Conservation (phyloP, 2,329 filamentous ascomycete genomes). For the Piedraia hortae region DNA sequence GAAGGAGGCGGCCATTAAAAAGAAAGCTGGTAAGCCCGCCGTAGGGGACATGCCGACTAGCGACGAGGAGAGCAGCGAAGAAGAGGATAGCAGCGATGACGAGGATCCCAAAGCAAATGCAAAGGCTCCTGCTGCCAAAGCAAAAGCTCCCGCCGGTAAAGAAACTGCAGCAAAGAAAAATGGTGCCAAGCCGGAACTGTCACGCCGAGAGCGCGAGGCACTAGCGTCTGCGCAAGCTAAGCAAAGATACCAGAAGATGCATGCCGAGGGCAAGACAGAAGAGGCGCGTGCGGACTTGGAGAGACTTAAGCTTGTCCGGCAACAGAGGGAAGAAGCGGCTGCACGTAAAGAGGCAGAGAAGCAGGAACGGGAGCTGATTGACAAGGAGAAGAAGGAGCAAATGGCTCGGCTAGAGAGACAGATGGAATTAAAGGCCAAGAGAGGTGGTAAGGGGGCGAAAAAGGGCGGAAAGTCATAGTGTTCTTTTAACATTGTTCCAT, state of each 20-base stretch:
- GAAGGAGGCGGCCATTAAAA: slow-evolving; percentile 68
- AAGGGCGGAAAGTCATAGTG: slow-evolving; percentile 17
- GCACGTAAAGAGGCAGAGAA: slow-evolving; percentile 47
- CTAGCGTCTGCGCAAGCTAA: slow-evolving; percentile 67
- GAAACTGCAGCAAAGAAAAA: slow-evolving; percentile 15
- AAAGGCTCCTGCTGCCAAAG: slow-evolving; percentile 35
- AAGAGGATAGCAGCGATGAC: slow-evolving; percentile 27
- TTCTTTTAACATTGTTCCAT: too few relatives aligned
- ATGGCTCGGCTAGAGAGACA: slow-evolving; percentile 21
- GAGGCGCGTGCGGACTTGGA: slow-evolving; percentile 77
- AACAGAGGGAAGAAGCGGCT: slow-evolving; percentile 64
- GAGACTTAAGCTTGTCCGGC: slow-evolving; percentile 51
- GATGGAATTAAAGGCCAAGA: slow-evolving; percentile 14
- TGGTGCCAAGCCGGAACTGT: slow-evolving; percentile 27
- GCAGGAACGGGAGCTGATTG: slow-evolving; percentile 23
- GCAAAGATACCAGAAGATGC: slow-evolving; percentile 72
- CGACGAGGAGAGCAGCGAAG: slow-evolving; percentile 31
- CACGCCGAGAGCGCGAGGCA: slow-evolving; percentile 45
- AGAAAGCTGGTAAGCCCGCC: slow-evolving; percentile 40
- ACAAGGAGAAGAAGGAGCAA: slow-evolving; percentile 28
- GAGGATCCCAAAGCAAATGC: slow-evolving; percentile 87
- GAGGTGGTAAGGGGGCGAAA: slow-evolving; percentile 16
- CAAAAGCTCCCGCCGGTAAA: slow-evolving; percentile 25
- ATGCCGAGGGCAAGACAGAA: slow-evolving; percentile 88
- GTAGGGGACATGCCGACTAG: slow-evolving; percentile 63